A percentile compares a stretch with the other conserved stretches of the same genome.
Evolutionary conservation across 1,284 basidiomycete genomes (phyloP).

Genomic region (Uromyces viciae-fabae): DNA sequence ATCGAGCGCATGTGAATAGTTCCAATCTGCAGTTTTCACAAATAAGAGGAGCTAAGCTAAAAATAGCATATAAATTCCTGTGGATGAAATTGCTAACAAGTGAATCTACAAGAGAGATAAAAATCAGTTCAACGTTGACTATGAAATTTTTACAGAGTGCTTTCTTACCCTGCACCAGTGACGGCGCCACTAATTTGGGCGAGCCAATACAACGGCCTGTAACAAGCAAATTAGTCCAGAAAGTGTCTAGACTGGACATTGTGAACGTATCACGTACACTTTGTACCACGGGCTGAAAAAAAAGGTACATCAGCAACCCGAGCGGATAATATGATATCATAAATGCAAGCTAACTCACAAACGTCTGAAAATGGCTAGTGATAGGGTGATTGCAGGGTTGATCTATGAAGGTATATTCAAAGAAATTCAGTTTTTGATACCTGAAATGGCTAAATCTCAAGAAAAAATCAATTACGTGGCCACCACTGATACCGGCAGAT

Average conservation of each 20-base stretch:
- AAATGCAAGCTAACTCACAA: slow-evolving; percentile 1
- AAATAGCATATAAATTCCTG: not conserved
- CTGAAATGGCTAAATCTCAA: no score
- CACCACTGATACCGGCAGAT: slow-evolving; percentile 41
- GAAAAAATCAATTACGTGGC: slow-evolving; percentile 32
- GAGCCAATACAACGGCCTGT: slow-evolving; percentile 41
- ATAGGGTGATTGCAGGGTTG: slow-evolving; percentile 39
- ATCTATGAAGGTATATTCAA: not conserved
- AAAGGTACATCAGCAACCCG: not conserved
- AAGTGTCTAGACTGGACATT: not conserved
- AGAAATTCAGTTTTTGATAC: not conserved
- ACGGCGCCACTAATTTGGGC: slow-evolving; percentile 43
- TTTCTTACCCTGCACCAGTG: slow-evolving; percentile 30
- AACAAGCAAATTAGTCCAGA: not conserved
- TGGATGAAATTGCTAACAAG: not conserved
- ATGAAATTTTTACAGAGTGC: not conserved
- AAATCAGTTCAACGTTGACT: not conserved
- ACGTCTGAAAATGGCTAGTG: slow-evolving; percentile 29
- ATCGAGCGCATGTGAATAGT: slow-evolving; percentile 38
- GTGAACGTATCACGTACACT: slow-evolving; percentile 12
- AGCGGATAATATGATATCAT: not conserved
- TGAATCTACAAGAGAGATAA: not conserved
- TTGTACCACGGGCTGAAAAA: slow-evolving; percentile 28
- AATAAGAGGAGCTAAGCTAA: not conserved
- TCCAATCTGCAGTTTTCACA: slow-evolving; percentile 16